A percentile compares a stretch with the other conserved stretches of the same genome.
These are phyloP conservation scores for Crepidotus variabilis DNA, from an alignment of 768 basidiomycete species.

Conservation along the genomic window DNA sequence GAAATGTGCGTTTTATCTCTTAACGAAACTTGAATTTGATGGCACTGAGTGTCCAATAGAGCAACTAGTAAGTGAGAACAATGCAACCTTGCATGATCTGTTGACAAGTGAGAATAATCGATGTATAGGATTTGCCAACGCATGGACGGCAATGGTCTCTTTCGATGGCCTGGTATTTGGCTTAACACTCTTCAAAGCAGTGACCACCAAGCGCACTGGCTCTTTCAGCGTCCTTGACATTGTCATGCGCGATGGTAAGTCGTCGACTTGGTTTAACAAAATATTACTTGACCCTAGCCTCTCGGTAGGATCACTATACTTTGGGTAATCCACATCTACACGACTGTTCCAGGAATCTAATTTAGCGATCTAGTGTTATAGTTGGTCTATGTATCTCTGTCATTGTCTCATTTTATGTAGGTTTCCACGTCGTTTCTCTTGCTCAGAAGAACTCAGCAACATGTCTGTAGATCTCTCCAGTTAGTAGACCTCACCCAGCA, in stretches of 20 bases:
- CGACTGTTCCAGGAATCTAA: too few species aligned
- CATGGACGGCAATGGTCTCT: background rate
- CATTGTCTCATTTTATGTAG: constrained; percentile 14
- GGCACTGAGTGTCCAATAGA: too few species aligned
- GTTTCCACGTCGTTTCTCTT: background rate
- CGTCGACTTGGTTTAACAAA: too few species aligned
- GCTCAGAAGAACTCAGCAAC: background rate
- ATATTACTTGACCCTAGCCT: too few species aligned
- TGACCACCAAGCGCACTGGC: background rate
- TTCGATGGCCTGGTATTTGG: background rate
- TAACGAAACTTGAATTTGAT: background rate
- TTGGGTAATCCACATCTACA: too few species aligned
- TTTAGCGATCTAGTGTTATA: constrained; percentile 21
- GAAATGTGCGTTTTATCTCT: background rate
- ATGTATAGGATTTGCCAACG: background rate
- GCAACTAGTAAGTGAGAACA: too few species aligned
- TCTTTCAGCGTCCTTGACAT: background rate
- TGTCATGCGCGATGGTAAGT: background rate
- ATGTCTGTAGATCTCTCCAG: constrained; percentile 1
- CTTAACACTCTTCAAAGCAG: background rate
- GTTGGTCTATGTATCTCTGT: constrained; percentile 11
- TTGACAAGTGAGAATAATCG: too few species aligned
- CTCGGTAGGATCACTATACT: background rate
- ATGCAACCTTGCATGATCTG: too few species aligned
- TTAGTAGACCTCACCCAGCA: background rate